Percentiles rank a stretch among this genome's conserved stretches.
These are phyloP conservation scores for Pezicula rhizophila DNA, from an alignment of 2,329 filamentous ascomycete species.

Conservation along the genomic window DNA sequence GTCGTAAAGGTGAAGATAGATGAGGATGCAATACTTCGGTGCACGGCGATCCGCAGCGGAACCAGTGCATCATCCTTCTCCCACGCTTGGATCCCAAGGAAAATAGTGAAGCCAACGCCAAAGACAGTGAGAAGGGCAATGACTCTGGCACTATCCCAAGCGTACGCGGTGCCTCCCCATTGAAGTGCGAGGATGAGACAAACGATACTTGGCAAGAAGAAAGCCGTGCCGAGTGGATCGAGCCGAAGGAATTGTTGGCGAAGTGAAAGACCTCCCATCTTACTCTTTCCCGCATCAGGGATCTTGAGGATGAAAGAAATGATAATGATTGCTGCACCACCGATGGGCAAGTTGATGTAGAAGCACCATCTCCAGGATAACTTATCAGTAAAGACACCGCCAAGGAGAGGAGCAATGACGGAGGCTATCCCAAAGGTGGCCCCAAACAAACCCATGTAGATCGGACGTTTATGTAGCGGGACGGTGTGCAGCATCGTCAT, in stretches of 20 bases:
- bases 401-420: conserved; percentile 21
- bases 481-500: conserved; percentile 11
- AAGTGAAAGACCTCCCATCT: background rate
- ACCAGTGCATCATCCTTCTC: conserved; percentile 23
- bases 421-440: conserved; percentile 8
- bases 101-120: conserved; percentile 13
- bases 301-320: conserved; percentile 26
- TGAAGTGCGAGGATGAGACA: conserved; percentile 28
- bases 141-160: conserved; percentile 26
- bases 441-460: conserved; percentile 13
- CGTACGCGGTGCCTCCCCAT: conserved; percentile 27
- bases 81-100: conserved; percentile 24
- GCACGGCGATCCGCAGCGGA: conserved; percentile 28
- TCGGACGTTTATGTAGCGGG: conserved; percentile 4
- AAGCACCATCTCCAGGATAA: conserved; percentile 30
- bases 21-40: conserved; percentile 26
- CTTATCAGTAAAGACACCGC: conserved; percentile 24
- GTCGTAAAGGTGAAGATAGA: conserved; percentile 25
- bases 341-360: conserved; percentile 33
- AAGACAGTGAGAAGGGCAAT: conserved; percentile 23
- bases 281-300: conserved; percentile 10
- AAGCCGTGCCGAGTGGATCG: conserved; percentile 24
- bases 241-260: conserved; percentile 26
- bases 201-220: conserved; percentile 20
- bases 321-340: conserved; percentile 19